Evolutionary conservation across 257 asterid genomes (phyloP), one percentile per base, ranked within the genome.

Genomic region (Solanum neorickii): DNA sequence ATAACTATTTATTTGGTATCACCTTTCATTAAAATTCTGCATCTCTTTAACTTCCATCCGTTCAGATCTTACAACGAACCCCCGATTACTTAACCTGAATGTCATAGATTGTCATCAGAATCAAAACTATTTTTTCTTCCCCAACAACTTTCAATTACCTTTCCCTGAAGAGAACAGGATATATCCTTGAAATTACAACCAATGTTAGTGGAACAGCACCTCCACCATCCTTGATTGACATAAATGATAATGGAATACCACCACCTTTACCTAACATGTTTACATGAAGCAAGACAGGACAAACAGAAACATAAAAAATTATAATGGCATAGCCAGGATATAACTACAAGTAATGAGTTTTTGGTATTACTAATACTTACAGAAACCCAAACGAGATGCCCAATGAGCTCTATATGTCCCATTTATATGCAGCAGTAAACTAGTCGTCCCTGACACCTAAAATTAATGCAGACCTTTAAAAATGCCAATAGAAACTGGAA

Each of bases 391-490:
- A 80, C 94, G 95, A 89, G 96, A 98, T 86, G 98, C 98, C 99
- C 99, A 97, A 87, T 97, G 97, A 91, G 98, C 96, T 90, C 98
- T 93, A 90, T 96, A 95, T 3, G 97, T 95, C 90, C 99, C 99
- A 84, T 97, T 97, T 23, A 93, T 92, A 91, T 96, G 96, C 92
- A 97, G 89, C 49, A 88, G 88, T 80, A 97, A 90, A 88, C 92
- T 90, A 87, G 93, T 77, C 23, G 93, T 88, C 88, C 87, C 85
- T 69, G 96, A 92, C 83, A 91, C 95, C 99, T 96, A 97, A 87
- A 90, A 90, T 82, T 69, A 85, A 88, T 87, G 80, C 60, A 59
- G 66, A 33, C 82, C 70, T 74, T 86, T 83, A 74, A 70, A 87
- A 87, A 87, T 86, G 85, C 62, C 14, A 77, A 83, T 83, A 85